These are phyloP conservation scores for Aureobasidium sp. DNA, from an alignment of 2,329 filamentous ascomycete species.

Conservation along the genomic window DNA sequence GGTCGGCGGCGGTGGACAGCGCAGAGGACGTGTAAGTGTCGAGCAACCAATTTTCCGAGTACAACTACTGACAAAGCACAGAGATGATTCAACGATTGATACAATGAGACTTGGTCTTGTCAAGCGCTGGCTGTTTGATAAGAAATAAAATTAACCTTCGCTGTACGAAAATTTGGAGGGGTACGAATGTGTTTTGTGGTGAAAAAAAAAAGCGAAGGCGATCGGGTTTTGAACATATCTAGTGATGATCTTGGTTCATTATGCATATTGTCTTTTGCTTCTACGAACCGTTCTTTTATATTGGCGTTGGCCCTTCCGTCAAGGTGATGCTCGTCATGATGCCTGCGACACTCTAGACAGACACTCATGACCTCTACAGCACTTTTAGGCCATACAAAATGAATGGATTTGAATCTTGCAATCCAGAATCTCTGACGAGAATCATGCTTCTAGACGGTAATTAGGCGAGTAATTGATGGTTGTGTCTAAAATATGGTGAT, in stretches of 20 bases:
- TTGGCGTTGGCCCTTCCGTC: too few species aligned
- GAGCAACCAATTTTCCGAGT: not conserved
- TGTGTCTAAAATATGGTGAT: conserved; percentile 11
- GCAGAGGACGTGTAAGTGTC: conserved; percentile 45
- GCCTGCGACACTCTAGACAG: too few species aligned
- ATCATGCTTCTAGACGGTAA: too few species aligned
- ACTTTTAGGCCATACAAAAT: too few species aligned
- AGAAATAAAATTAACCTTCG: not conserved
- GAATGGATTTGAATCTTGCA: too few species aligned
- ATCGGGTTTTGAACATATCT: conserved; percentile 14
- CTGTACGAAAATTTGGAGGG: conserved; percentile 13
- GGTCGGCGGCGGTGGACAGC: conserved; percentile 44
- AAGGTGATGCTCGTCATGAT: too few species aligned
- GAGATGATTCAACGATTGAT: conserved; percentile 15
- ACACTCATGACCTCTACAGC: too few species aligned
- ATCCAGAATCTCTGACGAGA: too few species aligned
- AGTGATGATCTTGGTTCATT: conserved; percentile 7
- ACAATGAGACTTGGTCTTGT: not conserved
- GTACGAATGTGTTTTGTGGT: not conserved
- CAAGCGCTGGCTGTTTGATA: conserved; percentile 16
- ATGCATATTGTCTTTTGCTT: conserved; percentile 3
- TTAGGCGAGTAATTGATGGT: not conserved
- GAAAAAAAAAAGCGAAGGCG: conserved; percentile 13
- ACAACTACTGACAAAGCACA: not conserved
- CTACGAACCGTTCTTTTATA: not conserved